phyloP scores from a whole-genome alignment of 2,329 filamentous ascomycete genomes.

The Keithomyces neogunnii region DNA sequence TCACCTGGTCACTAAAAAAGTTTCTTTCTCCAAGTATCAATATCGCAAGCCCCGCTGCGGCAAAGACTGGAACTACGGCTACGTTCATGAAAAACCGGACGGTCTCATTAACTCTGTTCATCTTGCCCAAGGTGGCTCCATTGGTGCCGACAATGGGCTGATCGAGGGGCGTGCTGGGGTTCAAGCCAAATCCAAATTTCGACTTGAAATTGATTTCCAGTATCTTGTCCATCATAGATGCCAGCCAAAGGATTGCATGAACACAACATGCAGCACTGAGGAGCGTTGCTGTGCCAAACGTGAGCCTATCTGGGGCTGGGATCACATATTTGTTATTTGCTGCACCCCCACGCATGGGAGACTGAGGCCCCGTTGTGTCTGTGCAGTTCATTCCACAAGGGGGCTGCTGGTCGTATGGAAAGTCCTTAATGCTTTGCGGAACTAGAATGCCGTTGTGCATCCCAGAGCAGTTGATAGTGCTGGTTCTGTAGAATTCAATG shows the following conservation, averaged over 20 bases:
- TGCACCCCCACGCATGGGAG: slow-evolving; percentile 44
- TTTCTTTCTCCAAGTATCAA: slow-evolving; percentile 55
- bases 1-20: slow-evolving; percentile 49
- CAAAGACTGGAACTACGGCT: slow-evolving; percentile 51
- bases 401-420: slow-evolving; percentile 31
- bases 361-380: slow-evolving; percentile 36
- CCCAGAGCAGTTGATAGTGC: slow-evolving; percentile 32
- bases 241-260: slow-evolving; percentile 51
- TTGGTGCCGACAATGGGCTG: slow-evolving; percentile 44
- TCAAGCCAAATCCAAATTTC: slow-evolving; percentile 17
- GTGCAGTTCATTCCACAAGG: slow-evolving; percentile 42
- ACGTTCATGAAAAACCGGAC: slow-evolving; percentile 45
- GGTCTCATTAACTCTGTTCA: slow-evolving; percentile 47
- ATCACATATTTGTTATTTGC: slow-evolving; percentile 56
- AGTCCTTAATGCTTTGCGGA: slow-evolving; percentile 25
- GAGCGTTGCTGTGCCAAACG: slow-evolving; percentile 51
- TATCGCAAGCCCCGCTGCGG: slow-evolving; percentile 48
- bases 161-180: slow-evolving; percentile 21
- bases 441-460: slow-evolving; percentile 28
- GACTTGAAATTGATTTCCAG: slow-evolving; percentile 52
- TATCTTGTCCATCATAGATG: slow-evolving; percentile 57
- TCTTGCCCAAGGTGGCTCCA: slow-evolving; percentile 39
- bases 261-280: slow-evolving; percentile 57
- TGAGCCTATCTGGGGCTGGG: slow-evolving; percentile 44
- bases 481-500: slow-evolving; percentile 54